Percentiles rank a stretch among this genome's conserved stretches.
Conservation (phyloP, 306 rosid species). For the Cucurbita pepo region DNA sequence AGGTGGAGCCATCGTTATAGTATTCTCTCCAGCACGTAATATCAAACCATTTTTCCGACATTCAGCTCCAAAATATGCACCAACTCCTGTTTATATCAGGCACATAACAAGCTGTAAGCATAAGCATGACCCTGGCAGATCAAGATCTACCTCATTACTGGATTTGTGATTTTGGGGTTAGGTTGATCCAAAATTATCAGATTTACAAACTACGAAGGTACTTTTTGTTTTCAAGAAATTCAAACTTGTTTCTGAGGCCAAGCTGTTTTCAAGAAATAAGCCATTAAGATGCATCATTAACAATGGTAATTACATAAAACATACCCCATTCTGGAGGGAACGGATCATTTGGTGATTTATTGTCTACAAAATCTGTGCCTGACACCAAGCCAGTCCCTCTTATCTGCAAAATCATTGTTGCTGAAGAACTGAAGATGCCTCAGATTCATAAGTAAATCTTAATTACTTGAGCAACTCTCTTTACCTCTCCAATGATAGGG, state of each 20-base stretch:
- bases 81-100: no score
- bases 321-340: conserved; percentile 52
- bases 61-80: no score
- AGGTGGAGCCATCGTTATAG: no score
- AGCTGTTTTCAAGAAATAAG: not conserved
- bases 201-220: not conserved
- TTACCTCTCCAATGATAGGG: conserved; percentile 87
- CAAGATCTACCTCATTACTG: not conserved
- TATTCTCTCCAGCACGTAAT: no score
- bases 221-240: not conserved
- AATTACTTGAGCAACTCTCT: not conserved
- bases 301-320: conserved; percentile 9
- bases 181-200: not conserved
- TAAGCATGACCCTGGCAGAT: no score
- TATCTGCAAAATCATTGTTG: conserved; percentile 39
- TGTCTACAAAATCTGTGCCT: conserved; percentile 59
- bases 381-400: conserved; percentile 72
- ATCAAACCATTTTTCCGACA: no score
- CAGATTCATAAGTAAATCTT: not conserved
- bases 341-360: conserved; percentile 49
- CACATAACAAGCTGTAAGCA: no score
- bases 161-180: not conserved
- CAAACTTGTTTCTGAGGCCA: not conserved
- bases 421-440: not conserved
- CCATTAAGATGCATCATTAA: not conserved